Conservation (phyloP, 768 basidiomycete species). For the Sutorius australiensis region DNA sequence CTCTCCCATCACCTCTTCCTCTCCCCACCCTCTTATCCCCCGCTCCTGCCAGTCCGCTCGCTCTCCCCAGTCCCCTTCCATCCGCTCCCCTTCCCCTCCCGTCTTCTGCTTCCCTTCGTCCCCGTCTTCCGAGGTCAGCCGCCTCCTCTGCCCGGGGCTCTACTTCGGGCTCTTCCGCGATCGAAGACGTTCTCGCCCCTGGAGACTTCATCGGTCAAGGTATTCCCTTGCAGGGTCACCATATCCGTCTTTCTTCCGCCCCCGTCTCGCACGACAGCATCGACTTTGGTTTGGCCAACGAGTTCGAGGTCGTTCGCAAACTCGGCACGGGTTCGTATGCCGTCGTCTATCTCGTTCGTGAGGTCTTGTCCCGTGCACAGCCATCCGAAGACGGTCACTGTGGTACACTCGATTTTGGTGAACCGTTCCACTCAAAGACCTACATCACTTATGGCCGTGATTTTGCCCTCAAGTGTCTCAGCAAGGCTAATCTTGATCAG, state of each 20-base stretch:
- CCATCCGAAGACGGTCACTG: constrained; percentile 52
- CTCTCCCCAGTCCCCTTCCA: constrained; percentile 24
- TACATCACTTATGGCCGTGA: constrained; percentile 65
- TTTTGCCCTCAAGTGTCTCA: constrained; percentile 94
- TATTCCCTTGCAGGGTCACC: constrained; percentile 61
- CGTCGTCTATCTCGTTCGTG: constrained; percentile 88
- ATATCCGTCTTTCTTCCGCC: constrained; percentile 52
- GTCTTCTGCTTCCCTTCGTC: constrained; percentile 34
- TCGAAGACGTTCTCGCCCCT: constrained; percentile 56
- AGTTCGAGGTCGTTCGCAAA: constrained; percentile 81
- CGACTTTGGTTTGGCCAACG: constrained; percentile 49
- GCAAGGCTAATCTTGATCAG: constrained; percentile 88
- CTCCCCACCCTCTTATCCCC: constrained; percentile 32
- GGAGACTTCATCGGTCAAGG: constrained; percentile 76
- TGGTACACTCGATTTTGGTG: constrained; percentile 53
- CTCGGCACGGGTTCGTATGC: constrained; percentile 91
- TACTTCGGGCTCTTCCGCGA: constrained; percentile 29
- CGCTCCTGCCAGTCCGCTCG: constrained; percentile 28
- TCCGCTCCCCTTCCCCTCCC: constrained; percentile 28
- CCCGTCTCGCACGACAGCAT: constrained; percentile 32
- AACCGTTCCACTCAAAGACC: constrained; percentile 30
- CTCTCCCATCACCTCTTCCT: constrained; percentile 24
- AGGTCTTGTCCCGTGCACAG: constrained; percentile 46
- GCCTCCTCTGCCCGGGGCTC: constrained; percentile 29
- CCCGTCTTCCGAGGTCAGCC: constrained; percentile 35